These are phyloP conservation scores for Selenicereus undatus DNA, from an alignment of 148 eudicot genomes.

Conservation along the genomic window DNA sequence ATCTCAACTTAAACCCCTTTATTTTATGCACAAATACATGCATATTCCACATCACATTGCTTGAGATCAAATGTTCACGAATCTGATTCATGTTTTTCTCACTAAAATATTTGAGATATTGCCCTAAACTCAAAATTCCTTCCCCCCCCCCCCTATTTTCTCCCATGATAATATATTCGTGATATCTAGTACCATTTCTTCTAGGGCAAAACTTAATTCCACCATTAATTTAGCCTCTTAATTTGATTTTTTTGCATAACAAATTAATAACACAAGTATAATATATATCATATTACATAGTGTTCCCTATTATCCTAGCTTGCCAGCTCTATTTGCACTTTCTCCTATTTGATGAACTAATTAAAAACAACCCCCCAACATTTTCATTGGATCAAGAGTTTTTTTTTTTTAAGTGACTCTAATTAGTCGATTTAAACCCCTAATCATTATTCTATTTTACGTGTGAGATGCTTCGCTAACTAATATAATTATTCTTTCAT, in stretches of 20 bases:
- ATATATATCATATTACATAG: background rate
- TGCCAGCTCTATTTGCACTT: slow-evolving; percentile 32
- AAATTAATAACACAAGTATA: background rate
- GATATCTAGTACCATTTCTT: slow-evolving; percentile 1
- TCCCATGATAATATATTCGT: background rate
- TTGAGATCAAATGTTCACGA: slow-evolving; percentile 22
- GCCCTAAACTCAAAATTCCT: background rate
- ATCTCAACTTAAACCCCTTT: background rate
- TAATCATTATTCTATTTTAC: slow-evolving; percentile 21
- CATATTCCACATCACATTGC: slow-evolving; percentile 11
- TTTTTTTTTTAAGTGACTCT: background rate
- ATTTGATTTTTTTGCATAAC: slow-evolving; percentile 12
- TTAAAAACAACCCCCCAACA: slow-evolving; percentile 24
- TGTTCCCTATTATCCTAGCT: slow-evolving; percentile 29
- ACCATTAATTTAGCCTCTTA: slow-evolving; percentile 11
- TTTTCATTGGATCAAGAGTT: slow-evolving; percentile 35
- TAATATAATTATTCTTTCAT: slow-evolving; percentile 18
- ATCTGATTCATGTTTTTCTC: slow-evolving; percentile 20
- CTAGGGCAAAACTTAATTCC: slow-evolving; percentile 9
- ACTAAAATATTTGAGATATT: slow-evolving; percentile 17
- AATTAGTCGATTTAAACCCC: slow-evolving; percentile 17
- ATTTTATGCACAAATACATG: slow-evolving; percentile 13
- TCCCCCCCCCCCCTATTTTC: background rate
- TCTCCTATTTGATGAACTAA: slow-evolving; percentile 23
- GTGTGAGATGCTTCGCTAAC: slow-evolving; percentile 32